Conservation (phyloP, 768 basidiomycete genomes). For the Calocera viscosa region DNA sequence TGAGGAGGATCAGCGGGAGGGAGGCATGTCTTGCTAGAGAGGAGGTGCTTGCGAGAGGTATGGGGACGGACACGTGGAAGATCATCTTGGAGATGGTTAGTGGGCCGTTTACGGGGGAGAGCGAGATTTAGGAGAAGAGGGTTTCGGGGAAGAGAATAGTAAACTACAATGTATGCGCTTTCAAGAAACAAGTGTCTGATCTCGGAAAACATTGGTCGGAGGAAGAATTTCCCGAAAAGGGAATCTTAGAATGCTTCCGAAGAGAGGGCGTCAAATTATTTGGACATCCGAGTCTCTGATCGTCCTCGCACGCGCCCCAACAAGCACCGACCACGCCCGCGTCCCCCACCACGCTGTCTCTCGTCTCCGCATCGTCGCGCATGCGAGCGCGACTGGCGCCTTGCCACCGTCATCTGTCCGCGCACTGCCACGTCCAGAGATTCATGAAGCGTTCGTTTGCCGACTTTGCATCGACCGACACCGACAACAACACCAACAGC, state of each 20-base stretch:
- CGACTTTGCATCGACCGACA: neutral
- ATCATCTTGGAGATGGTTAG: neutral
- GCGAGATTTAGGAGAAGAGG: neutral
- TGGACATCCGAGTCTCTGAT: neutral
- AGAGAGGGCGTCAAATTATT: neutral
- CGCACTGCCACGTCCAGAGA: neutral
- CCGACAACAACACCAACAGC: neutral
- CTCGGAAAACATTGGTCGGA: no score
- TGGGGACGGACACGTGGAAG: neutral
- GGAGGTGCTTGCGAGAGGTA: conserved; percentile 20
- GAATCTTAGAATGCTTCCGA: neutral
- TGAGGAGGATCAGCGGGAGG: conserved; percentile 26
- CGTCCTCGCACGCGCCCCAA: no score
- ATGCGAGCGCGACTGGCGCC: neutral
- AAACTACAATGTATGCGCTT: no score
- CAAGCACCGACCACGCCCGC: neutral
- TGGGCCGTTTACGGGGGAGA: neutral
- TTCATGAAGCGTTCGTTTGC: neutral
- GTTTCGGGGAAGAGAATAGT: neutral
- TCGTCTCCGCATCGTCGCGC: neutral
- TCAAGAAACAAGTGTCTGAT: no score
- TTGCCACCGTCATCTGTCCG: neutral
- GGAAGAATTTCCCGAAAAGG: neutral
- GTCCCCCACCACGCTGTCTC: neutral
- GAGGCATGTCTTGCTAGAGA: conserved; percentile 26